These are phyloP conservation scores for Incumbomyces lentus DNA, from an alignment of 2,329 filamentous ascomycete genomes.

Conservation along the genomic window DNA sequence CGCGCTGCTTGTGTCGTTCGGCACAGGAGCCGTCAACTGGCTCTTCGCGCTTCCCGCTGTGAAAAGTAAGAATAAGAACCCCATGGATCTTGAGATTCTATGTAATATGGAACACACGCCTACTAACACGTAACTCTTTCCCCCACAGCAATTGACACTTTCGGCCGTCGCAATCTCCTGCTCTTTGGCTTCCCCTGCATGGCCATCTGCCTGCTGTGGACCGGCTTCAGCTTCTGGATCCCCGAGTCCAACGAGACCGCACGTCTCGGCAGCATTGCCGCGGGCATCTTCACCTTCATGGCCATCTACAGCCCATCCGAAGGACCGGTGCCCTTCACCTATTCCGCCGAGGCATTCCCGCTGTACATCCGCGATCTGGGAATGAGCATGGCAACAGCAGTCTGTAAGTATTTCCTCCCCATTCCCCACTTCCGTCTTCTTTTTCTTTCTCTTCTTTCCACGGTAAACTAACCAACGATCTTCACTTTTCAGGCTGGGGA, in stretches of 20 bases:
- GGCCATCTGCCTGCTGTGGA: conserved; percentile 54
- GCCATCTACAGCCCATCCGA: conserved; percentile 56
- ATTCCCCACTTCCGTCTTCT: too few relatives aligned
- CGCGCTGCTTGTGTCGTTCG: conserved; percentile 18
- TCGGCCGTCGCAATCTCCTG: conserved; percentile 51
- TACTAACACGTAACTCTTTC: too few relatives aligned
- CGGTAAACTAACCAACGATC: conserved; percentile 38
- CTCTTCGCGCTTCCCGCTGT: conserved; percentile 20
- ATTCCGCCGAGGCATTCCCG: conserved; percentile 41
- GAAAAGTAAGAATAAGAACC: conserved; percentile 30
- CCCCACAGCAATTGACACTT: conserved; percentile 56
- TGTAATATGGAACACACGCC: too few relatives aligned
- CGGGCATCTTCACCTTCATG: conserved; percentile 56
- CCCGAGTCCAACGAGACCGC: conserved; percentile 28
- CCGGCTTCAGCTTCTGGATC: conserved; percentile 50
- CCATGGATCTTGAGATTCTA: too few relatives aligned
- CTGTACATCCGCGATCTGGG: conserved; percentile 39
- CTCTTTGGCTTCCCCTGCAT: conserved; percentile 59
- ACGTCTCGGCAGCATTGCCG: conserved; percentile 44
- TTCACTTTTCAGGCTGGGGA: conserved; percentile 40
- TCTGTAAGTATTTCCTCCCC: conserved; percentile 35
- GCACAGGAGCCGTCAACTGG: conserved; percentile 20
- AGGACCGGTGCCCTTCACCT: conserved; percentile 42
- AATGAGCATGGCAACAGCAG: conserved; percentile 29
- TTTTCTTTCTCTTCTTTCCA: conserved; percentile 23